These are phyloP conservation scores for Silybum marianum DNA, from an alignment of 129 eudicot species.

Conservation along the genomic window DNA sequence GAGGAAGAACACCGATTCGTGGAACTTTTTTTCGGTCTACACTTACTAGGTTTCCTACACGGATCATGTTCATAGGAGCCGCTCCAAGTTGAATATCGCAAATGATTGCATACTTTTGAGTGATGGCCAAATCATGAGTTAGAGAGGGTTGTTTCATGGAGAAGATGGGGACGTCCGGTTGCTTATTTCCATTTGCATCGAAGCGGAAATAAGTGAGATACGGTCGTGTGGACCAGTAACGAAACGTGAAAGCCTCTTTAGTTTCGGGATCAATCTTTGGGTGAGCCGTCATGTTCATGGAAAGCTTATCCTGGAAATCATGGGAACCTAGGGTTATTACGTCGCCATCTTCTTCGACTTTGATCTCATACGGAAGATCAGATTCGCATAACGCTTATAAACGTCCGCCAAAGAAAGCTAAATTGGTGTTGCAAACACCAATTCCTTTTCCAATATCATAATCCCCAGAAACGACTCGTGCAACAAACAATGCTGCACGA, in stretches of 20 bases:
- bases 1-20: constrained; percentile 27
- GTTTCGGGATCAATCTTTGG: not conserved
- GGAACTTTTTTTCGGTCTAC: constrained; percentile 14
- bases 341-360: not conserved
- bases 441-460: no score
- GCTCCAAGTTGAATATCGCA: constrained; percentile 31
- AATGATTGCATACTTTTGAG: constrained; percentile 23
- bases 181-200: not conserved
- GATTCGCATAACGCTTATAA: not conserved
- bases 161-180: constrained; percentile 10
- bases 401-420: not conserved
- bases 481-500: no score
- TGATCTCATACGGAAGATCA: constrained; percentile 1
- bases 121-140: constrained; percentile 36
- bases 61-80: constrained; percentile 28
- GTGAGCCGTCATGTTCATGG: not conserved
- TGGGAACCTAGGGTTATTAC: not conserved
- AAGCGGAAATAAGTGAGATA: constrained; percentile 7
- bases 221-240: not conserved
- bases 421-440: no score
- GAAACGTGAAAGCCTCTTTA: not conserved
- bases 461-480: no score
- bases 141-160: constrained; percentile 27
- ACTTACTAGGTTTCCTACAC: constrained; percentile 20
- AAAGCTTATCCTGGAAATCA: constrained; percentile 4